A percentile compares a stretch with the other conserved stretches of the same genome.
These are phyloP conservation scores for Annona squamosa DNA, from an alignment of 164 flowering plant species.

Conservation along the genomic window DNA sequence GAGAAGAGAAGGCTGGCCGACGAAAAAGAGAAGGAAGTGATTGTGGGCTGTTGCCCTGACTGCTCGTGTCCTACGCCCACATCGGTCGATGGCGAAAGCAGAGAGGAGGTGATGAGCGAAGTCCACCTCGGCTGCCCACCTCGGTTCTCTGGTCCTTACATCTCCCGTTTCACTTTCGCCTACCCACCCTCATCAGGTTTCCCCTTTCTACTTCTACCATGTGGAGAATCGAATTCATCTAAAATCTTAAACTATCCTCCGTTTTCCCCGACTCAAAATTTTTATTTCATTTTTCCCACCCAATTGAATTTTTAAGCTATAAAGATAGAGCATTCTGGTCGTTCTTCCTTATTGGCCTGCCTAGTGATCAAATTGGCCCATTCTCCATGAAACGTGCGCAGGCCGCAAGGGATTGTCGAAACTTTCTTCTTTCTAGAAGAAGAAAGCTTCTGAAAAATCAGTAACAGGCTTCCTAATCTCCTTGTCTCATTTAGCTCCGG, in stretches of 20 bases:
- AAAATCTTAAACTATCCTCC: neutral
- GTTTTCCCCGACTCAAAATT: neutral
- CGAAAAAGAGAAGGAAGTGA: neutral
- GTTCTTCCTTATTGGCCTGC: too few relatives aligned
- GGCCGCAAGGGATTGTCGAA: neutral
- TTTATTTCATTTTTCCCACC: neutral
- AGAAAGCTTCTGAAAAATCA: neutral
- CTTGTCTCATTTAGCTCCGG: constrained; percentile 16
- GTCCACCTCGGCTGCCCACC: constrained; percentile 90
- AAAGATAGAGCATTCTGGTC: neutral
- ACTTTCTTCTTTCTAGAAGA: neutral
- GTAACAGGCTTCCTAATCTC: neutral
- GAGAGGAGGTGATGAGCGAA: constrained; percentile 81
- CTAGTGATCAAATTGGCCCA: neutral
- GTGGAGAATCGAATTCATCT: too few relatives aligned
- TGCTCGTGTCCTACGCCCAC: neutral
- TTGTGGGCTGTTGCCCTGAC: neutral
- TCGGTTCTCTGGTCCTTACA: constrained; percentile 32
- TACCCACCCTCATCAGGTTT: constrained; percentile 32
- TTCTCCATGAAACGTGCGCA: neutral
- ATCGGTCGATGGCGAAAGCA: neutral
- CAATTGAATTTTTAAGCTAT: neutral
- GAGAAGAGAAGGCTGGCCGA: neutral
- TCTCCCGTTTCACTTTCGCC: constrained; percentile 60
- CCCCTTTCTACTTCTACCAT: neutral